Percentiles rank a stretch among this genome's conserved stretches.
phyloP scores from a whole-genome alignment of 805 yeast genomes.

The Saccharomycopsis guyanensis region DNA sequence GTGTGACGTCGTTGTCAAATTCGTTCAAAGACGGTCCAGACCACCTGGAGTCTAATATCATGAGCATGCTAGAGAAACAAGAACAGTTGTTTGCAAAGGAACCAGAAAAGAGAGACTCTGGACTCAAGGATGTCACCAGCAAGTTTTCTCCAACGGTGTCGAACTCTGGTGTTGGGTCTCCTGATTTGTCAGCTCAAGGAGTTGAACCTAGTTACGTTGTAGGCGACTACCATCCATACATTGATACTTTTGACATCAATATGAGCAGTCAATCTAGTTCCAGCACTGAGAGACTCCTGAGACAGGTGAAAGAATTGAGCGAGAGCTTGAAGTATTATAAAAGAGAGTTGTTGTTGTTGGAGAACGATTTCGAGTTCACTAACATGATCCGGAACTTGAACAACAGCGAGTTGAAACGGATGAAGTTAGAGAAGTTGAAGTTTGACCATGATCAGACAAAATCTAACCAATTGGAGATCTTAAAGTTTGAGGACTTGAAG shows the following conservation, averaged over 20 bases:
- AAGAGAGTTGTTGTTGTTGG: slow-evolving; percentile 16
- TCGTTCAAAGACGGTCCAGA: slow-evolving; percentile 2
- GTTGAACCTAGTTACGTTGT: neutral
- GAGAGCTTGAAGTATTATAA: slow-evolving; percentile 15
- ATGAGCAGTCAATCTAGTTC: neutral
- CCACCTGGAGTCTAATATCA: slow-evolving; percentile 1
- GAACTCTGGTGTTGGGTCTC: slow-evolving; percentile 6
- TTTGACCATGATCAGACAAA: slow-evolving; percentile 9
- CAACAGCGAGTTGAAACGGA: slow-evolving; percentile 11
- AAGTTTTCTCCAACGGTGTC: slow-evolving; percentile 8
- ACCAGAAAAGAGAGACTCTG: neutral
- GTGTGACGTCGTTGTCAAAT: slow-evolving; percentile 8
- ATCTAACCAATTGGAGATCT: slow-evolving; percentile 6
- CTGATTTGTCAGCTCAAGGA: neutral
- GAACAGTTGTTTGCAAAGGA: slow-evolving; percentile 10
- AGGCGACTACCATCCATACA: slow-evolving; percentile 1
- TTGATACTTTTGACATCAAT: neutral
- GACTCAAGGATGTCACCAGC: neutral
- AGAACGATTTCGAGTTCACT: slow-evolving; percentile 15
- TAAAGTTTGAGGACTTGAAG: slow-evolving; percentile 14
- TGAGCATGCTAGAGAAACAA: slow-evolving; percentile 11
- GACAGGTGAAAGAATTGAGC: neutral
- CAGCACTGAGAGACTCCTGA: neutral
- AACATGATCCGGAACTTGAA: slow-evolving; percentile 13
- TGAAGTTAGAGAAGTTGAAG: slow-evolving; percentile 5